Evolutionary conservation across 441 rosid genomes (phyloP).

Genomic region (Erysimum pusillum): DNA sequence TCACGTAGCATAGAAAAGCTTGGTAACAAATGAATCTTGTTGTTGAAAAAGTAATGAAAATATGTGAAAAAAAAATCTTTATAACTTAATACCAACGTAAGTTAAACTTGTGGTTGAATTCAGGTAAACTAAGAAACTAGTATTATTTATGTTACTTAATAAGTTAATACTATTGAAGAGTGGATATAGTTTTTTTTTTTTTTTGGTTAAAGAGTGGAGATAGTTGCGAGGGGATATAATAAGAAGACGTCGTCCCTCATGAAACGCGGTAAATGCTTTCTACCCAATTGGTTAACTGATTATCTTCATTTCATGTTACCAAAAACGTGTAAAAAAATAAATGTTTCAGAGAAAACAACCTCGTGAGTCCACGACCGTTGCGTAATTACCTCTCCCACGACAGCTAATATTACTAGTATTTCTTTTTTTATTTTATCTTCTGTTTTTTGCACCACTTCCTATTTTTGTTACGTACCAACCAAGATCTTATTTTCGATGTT

Average conservation of each 20-base stretch:
- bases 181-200: too few species aligned
- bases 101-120: too few species aligned
- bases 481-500: slow-evolving; percentile 17
- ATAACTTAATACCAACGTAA: too few species aligned
- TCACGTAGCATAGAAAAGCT: too few species aligned
- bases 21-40: too few species aligned
- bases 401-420: slow-evolving; percentile 23
- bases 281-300: slow-evolving; percentile 35
- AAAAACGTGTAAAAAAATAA: slow-evolving; percentile 33
- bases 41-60: too few species aligned
- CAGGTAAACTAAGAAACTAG: too few species aligned
- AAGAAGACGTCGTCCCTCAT: slow-evolving; percentile 69
- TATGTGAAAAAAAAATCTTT: too few species aligned
- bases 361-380: slow-evolving; percentile 72
- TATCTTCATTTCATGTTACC: slow-evolving; percentile 44
- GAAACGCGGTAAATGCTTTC: slow-evolving; percentile 83
- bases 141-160: not conserved
- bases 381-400: slow-evolving; percentile 36
- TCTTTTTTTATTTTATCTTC: not conserved
- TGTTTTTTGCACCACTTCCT: slow-evolving; percentile 22
- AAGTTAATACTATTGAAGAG: too few species aligned
- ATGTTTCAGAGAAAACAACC: slow-evolving; percentile 41
- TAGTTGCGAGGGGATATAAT: slow-evolving; percentile 39
- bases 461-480: slow-evolving; percentile 12
- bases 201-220: slow-evolving; percentile 4